phyloP scores from a whole-genome alignment of 2,329 filamentous ascomycete species.

The Sclerotinia subarctica region DNA sequence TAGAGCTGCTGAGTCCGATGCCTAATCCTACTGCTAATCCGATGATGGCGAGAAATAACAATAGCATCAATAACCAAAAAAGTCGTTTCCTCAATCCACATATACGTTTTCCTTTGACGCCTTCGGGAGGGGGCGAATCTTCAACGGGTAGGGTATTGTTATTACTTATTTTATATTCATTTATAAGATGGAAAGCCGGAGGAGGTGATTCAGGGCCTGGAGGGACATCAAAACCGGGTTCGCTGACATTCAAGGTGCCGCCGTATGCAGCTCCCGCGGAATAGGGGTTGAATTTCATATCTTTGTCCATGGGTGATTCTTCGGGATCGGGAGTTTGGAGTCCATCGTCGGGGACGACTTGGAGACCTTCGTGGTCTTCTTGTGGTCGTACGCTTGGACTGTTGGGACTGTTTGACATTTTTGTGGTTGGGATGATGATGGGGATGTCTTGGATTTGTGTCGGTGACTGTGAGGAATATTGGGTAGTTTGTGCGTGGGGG shows the following conservation, averaged over 20 bases:
- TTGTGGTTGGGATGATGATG: neutral
- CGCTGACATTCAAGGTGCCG: neutral
- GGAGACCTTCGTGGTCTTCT: conserved; percentile 18
- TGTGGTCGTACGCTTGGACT: neutral
- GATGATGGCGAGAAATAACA: neutral
- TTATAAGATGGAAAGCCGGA: conserved; percentile 8
- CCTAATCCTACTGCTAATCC: conserved; percentile 16
- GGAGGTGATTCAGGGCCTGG: neutral
- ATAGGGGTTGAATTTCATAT: conserved; percentile 16
- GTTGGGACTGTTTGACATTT: neutral
- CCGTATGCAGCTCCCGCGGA: neutral
- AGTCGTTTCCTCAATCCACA: conserved; percentile 11
- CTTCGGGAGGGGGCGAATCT: neutral
- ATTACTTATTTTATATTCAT: conserved; percentile 8
- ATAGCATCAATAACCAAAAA: conserved; percentile 7
- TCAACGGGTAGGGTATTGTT: conserved; percentile 3
- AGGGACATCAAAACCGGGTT: neutral
- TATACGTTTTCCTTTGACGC: neutral
- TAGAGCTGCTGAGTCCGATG: neutral
- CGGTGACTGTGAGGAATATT: neutral
- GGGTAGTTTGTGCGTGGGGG: neutral
- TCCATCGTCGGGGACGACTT: conserved; percentile 10
- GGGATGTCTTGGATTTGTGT: neutral
- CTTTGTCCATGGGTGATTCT: neutral
- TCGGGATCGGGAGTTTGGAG: neutral